These are phyloP conservation scores for Podaxis carcinomalis DNA, from an alignment of 768 basidiomycete genomes.

Conservation along the genomic window DNA sequence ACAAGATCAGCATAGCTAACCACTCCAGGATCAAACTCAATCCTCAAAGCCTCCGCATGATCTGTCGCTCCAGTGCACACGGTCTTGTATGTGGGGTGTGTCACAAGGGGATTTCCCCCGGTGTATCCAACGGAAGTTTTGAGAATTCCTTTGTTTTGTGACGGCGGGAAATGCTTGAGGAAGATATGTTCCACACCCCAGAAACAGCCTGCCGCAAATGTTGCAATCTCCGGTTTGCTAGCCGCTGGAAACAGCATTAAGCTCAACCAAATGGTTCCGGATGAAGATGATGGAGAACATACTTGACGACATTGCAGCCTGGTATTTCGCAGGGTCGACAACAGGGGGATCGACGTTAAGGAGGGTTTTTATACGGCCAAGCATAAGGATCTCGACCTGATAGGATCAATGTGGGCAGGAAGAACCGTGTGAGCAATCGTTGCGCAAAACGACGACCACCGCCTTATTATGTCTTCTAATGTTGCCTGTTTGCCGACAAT, in stretches of 20 bases:
- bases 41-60: slow-evolving; percentile 85
- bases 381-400: slow-evolving; percentile 11
- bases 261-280: background rate
- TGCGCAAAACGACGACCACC: background rate
- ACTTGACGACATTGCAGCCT: slow-evolving; percentile 38
- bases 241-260: slow-evolving; percentile 14
- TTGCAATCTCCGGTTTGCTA: slow-evolving; percentile 31
- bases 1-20: slow-evolving; percentile 85
- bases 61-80: slow-evolving; percentile 81
- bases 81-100: slow-evolving; percentile 60
- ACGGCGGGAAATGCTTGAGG: slow-evolving; percentile 69
- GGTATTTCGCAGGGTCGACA: slow-evolving; percentile 34
- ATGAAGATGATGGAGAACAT: slow-evolving; percentile 5
- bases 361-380: slow-evolving; percentile 15
- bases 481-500: background rate
- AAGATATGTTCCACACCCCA: slow-evolving; percentile 90
- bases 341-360: slow-evolving; percentile 13
- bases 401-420: slow-evolving; percentile 2
- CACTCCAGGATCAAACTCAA: slow-evolving; percentile 79
- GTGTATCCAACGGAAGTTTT: slow-evolving; percentile 79
- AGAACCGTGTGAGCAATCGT: background rate
- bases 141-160: slow-evolving; percentile 69
- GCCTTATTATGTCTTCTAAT: background rate
- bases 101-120: slow-evolving; percentile 53
- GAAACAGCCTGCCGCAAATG: slow-evolving; percentile 67